Evolutionary conservation across 345 rosid species (phyloP), one percentile per base, ranked within the genome.

Genomic region (Sonneratia alba): DNA sequence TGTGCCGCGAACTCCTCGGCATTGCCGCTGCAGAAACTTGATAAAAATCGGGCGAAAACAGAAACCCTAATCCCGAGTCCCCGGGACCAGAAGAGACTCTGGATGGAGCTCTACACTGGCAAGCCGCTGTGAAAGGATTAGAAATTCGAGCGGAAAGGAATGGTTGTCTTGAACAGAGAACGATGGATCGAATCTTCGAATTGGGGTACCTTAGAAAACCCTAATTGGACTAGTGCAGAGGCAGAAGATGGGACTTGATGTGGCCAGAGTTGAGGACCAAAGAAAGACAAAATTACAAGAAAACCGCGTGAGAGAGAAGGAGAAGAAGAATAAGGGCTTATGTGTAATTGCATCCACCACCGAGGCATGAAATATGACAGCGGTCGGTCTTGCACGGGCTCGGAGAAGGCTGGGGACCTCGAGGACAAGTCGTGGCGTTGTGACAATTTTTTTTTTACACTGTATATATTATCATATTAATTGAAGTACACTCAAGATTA

Each of bases 1-100:
- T 90, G 79, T 90, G 97, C 82, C 97, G 82, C 40, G 96, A 85
- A 82, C 96, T 88, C 77, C 86, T 75, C 73, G 96, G 85, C 97
- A 92, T 92, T 85, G 48, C 81, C 66, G 53, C 27, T 22, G 37
- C 36, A 7, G 18, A n/a, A 42, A 19, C 24, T 1, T 19, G 27
- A 69, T 24, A 32, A 49, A 32, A 43, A 69, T 13, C 61, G 9
- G 37, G 18, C n/a, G 36, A 14, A 51, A 43, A 24, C 72, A 49
- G 19, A 70, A 77, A 70, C 79, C 74, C 65, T 51, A 59, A 19
- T 36, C 18, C 18, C 66, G 10, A 47, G 34, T 12, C 19, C 1
- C 37, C 18, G 40, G 47, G 55, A 14, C 45, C 45, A 48, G n/a
- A 22, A 67, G 5, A 47, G 15, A 9, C 51, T 9, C 1, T 2